Conservation (phyloP, 345 rosid genomes). For the Linum trigynum region DNA sequence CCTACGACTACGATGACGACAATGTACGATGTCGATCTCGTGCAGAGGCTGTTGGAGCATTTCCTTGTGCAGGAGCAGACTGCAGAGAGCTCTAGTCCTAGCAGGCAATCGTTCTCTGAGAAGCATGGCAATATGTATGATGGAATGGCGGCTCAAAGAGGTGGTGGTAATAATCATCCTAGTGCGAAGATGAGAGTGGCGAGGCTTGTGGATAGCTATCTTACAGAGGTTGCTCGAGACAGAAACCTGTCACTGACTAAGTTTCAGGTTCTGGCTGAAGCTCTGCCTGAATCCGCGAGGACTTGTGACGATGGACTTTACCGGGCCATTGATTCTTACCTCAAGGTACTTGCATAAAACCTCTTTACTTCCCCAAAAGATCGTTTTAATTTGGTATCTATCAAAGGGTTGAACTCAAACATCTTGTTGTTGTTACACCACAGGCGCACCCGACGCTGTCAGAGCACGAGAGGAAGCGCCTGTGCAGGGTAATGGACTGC, state of each 20-base stretch:
- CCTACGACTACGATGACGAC: slow-evolving; percentile 14
- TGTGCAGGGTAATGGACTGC: slow-evolving; percentile 94
- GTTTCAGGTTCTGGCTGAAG: slow-evolving; percentile 92
- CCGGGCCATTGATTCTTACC: slow-evolving; percentile 91
- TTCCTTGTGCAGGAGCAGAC: slow-evolving; percentile 86
- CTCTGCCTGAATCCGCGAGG: slow-evolving; percentile 90
- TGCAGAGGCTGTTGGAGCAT: slow-evolving; percentile 88
- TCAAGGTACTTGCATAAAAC: slow-evolving; percentile 23
- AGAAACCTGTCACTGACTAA: slow-evolving; percentile 75
- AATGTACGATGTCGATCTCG: slow-evolving; percentile 78
- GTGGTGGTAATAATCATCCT: slow-evolving; percentile 19
- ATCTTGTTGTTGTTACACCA: not conserved
- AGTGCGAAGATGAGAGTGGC: slow-evolving; percentile 92
- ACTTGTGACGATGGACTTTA: slow-evolving; percentile 98
- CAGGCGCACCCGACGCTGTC: slow-evolving; percentile 95
- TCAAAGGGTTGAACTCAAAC: not conserved
- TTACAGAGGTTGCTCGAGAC: slow-evolving; percentile 93
- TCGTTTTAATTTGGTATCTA: not conserved
- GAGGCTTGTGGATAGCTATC: slow-evolving; percentile 94
- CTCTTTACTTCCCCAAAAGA: not conserved
- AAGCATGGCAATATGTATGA: slow-evolving; percentile 39
- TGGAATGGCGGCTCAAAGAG: slow-evolving; percentile 24
- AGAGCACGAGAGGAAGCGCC: slow-evolving; percentile 90
- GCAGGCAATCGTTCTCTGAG: slow-evolving; percentile 45
- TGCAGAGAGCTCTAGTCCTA: slow-evolving; percentile 65